These are phyloP conservation scores for Colletotrichum horii DNA, from an alignment of 2,329 filamentous ascomycete genomes.

Conservation along the genomic window DNA sequence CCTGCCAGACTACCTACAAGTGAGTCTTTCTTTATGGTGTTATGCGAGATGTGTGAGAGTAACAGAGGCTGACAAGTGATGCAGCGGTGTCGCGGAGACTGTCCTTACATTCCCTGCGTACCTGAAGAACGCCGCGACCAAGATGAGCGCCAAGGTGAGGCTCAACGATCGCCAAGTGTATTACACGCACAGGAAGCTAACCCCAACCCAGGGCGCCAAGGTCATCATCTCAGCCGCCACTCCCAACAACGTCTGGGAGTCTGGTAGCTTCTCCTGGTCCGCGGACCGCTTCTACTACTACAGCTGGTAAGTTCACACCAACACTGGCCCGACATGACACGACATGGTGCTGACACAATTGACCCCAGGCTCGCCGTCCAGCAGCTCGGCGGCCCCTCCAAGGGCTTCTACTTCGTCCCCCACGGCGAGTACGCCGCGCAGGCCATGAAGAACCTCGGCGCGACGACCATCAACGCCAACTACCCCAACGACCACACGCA, in stretches of 20 bases:
- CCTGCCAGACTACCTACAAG: constrained; percentile 57
- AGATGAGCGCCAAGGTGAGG: constrained; percentile 51
- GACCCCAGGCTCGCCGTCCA: constrained; percentile 34
- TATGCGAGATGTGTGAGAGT: constrained; percentile 20
- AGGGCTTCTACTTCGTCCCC: constrained; percentile 60
- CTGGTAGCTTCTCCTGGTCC: constrained; percentile 52
- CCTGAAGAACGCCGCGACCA: constrained; percentile 59
- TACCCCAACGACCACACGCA: constrained; percentile 69
- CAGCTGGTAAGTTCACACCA: constrained; percentile 43
- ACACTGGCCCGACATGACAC: not conserved
- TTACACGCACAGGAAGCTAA: not conserved
- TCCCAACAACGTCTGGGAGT: constrained; percentile 64
- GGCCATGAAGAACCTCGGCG: constrained; percentile 56
- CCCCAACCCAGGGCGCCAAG: constrained; percentile 50
- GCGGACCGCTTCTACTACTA: constrained; percentile 63
- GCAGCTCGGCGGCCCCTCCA: constrained; percentile 37
- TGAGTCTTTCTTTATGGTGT: not conserved
- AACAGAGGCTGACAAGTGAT: not conserved
- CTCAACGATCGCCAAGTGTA: not conserved
- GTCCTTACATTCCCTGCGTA: constrained; percentile 68
- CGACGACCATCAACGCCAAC: constrained; percentile 51
- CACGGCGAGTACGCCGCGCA: constrained; percentile 64
- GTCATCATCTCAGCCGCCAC: constrained; percentile 65
- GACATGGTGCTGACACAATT: not conserved
- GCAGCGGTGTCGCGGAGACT: constrained; percentile 50